Evolutionary conservation across 371 early-diverging fungal genomes (phyloP).

Genomic region (Syncephalastrum monosporum): DNA sequence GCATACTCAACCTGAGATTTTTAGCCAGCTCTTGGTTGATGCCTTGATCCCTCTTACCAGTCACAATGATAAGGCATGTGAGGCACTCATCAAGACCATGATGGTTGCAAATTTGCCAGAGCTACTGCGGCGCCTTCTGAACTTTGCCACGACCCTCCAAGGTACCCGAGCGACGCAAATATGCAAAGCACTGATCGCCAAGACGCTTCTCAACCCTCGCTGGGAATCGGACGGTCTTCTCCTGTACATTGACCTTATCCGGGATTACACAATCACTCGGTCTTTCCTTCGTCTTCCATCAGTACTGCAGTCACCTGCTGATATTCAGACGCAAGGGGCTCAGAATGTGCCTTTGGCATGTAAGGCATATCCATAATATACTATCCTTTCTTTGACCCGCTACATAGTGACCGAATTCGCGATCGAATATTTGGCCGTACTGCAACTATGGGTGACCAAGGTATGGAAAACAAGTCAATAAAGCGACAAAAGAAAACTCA

Average conservation of each 20-base stretch:
- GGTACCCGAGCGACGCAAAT: slow-evolving; percentile 14
- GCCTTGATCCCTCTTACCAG: too few species aligned
- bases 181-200: slow-evolving; percentile 18
- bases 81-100: too few species aligned
- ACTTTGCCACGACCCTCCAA: not conserved
- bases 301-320: not conserved
- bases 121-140: too few species aligned
- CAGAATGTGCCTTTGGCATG: too few species aligned
- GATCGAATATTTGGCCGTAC: slow-evolving; percentile 4
- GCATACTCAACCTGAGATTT: too few species aligned
- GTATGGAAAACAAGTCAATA: slow-evolving; percentile 1
- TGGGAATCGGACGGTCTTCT: slow-evolving; percentile 9
- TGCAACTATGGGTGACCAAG: slow-evolving; percentile 19
- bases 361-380: not conserved
- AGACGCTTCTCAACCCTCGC: slow-evolving; percentile 11
- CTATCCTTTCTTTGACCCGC: not conserved
- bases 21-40: too few species aligned
- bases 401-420: not conserved
- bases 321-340: too few species aligned
- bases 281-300: not conserved
- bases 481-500: not conserved
- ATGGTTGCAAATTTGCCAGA: too few species aligned
- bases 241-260: slow-evolving; percentile 11
- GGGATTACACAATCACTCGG: slow-evolving; percentile 6
- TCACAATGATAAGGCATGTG: too few species aligned